Evolutionary conservation across 2,329 filamentous ascomycete genomes (phyloP).

Genomic region (Aspergillus pseudotamarii): DNA sequence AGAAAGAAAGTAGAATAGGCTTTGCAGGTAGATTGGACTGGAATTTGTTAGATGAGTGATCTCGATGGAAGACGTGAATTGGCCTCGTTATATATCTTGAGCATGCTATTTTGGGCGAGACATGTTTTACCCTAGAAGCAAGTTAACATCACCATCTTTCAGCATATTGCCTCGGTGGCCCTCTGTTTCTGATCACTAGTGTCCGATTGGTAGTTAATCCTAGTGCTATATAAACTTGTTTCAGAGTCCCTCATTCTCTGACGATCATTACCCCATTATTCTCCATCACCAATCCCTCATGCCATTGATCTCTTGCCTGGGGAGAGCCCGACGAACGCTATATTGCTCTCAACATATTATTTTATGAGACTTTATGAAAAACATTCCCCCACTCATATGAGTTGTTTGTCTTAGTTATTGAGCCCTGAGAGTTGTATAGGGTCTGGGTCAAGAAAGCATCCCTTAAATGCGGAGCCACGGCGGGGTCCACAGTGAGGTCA

Average conservation of each 20-base stretch:
- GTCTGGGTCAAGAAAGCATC: not conserved
- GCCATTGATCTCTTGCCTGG: not conserved
- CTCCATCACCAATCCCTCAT: not conserved
- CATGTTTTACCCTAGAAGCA: not conserved
- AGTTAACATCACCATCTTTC: not conserved
- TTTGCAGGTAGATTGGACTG: not conserved
- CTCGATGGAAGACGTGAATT: not conserved
- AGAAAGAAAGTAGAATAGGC: not conserved
- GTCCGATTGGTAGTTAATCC: not conserved
- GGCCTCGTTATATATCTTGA: not conserved
- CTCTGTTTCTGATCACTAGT: not conserved
- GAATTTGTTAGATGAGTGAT: not conserved
- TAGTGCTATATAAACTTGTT: slow-evolving; percentile 2
- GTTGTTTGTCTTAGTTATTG: not conserved
- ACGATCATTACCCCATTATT: slow-evolving; percentile 1
- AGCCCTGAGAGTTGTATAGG: not conserved
- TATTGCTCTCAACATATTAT: not conserved
- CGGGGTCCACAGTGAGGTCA: not conserved
- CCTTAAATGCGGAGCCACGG: not conserved
- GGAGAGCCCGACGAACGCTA: not conserved
- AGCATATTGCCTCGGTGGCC: not conserved
- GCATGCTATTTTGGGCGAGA: not conserved
- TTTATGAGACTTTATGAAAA: not conserved
- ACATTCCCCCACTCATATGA: not conserved
- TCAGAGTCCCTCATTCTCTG: slow-evolving; percentile 2